Evolutionary conservation across 139 green algal species (phyloP).

Genomic region (Klebsormidium nitens): DNA sequence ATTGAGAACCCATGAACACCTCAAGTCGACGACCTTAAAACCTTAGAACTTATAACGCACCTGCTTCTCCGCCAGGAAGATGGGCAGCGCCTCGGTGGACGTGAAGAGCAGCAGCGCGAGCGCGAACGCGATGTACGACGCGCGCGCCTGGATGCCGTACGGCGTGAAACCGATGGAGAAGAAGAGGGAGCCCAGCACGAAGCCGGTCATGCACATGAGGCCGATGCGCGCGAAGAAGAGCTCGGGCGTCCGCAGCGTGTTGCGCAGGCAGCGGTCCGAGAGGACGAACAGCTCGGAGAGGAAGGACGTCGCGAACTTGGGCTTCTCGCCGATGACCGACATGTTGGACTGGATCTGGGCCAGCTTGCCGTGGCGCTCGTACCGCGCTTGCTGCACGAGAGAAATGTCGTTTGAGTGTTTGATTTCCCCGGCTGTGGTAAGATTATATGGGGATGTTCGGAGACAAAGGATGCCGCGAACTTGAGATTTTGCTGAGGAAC

Average conservation of each 20-base stretch:
- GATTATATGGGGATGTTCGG: too few species aligned
- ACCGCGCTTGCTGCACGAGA: too few species aligned
- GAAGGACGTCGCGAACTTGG: slow-evolving; percentile 19
- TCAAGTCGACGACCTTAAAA: too few species aligned
- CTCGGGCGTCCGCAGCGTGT: slow-evolving; percentile 41
- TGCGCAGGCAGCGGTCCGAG: slow-evolving; percentile 34
- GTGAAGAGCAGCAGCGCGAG: slow-evolving; percentile 43
- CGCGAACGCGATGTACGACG: slow-evolving; percentile 42
- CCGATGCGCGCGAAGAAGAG: slow-evolving; percentile 35
- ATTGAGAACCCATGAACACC: too few species aligned
- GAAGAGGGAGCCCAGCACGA: slow-evolving; percentile 40
- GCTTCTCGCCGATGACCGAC: not conserved
- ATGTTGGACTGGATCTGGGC: too few species aligned
- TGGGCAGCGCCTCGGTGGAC: slow-evolving; percentile 42
- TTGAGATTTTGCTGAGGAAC: too few species aligned
- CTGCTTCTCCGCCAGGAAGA: slow-evolving; percentile 42
- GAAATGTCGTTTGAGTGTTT: too few species aligned
- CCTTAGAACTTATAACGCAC: too few species aligned
- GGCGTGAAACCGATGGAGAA: slow-evolving; percentile 26
- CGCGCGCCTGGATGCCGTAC: slow-evolving; percentile 20
- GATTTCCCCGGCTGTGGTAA: too few species aligned
- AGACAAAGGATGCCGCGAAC: too few species aligned
- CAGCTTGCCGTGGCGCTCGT: too few species aligned
- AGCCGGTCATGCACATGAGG: slow-evolving; percentile 33
- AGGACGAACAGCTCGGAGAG: slow-evolving; percentile 32